A percentile compares a stretch with the other conserved stretches of the same genome.
Conservation (phyloP, 2,329 filamentous ascomycete genomes). For the Phoma sp. region DNA sequence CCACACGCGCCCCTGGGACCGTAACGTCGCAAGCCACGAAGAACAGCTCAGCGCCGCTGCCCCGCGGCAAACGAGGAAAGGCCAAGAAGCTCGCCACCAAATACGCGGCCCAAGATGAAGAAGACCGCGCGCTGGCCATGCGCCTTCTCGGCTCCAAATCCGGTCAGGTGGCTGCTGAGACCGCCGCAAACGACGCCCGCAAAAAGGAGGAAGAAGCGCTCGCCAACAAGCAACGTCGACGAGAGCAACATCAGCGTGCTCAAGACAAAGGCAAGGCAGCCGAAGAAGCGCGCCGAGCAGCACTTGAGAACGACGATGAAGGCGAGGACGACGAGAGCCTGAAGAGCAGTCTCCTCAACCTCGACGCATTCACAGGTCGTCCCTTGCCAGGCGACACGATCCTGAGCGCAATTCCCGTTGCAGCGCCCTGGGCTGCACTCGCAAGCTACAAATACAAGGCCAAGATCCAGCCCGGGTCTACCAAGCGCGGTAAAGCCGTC, state of each 20-base stretch:
- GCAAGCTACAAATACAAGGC: conserved; percentile 87
- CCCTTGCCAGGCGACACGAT: conserved; percentile 85
- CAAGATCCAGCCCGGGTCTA: conserved; percentile 86
- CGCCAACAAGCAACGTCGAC: conserved; percentile 75
- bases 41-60: conserved; percentile 39
- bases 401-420: conserved; percentile 67
- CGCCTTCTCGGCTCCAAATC: conserved; percentile 82
- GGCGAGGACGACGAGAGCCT: conserved; percentile 65
- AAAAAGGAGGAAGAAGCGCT: conserved; percentile 74
- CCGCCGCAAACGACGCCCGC: conserved; percentile 66
- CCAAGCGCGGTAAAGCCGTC: conserved; percentile 94
- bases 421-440: conserved; percentile 68
- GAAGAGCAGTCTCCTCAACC: conserved; percentile 45
- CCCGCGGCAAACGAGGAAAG: conserved; percentile 79
- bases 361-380: conserved; percentile 77
- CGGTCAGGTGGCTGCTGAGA: conserved; percentile 70
- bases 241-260: conserved; percentile 78
- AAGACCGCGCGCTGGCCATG: conserved; percentile 84
- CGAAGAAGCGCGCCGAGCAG: conserved; percentile 68
- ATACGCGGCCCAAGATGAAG: conserved; percentile 93
- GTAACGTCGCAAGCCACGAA: conserved; percentile 39
- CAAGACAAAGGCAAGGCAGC: conserved; percentile 78
- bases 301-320: conserved; percentile 52
- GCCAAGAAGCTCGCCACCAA: conserved; percentile 87
- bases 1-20: conserved; percentile 32